Evolutionary conservation across 192 early-diverging fungal species (phyloP), one percentile per base, ranked within the genome.

Genomic region (Coemansia nantahalensis): DNA sequence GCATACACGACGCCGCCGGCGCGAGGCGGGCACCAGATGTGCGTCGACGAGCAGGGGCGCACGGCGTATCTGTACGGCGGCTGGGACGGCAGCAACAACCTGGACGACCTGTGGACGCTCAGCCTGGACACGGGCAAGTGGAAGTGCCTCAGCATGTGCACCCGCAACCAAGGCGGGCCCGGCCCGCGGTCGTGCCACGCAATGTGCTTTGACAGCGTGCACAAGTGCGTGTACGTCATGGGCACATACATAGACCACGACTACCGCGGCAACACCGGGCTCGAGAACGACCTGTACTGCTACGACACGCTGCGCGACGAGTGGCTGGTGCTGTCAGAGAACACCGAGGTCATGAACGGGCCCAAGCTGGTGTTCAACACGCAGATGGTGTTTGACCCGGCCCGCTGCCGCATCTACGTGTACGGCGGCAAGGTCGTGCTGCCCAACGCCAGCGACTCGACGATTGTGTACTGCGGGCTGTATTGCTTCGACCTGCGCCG

Each of bases 11-110:
- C 62, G 28, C 89, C 88, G 14, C 61, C 81, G 21, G 82, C 84
- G 26, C 79, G 96, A 37, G 94, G 94, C 38, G 96, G 94, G 7
- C 96, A 98, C 69, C 96, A 97, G 63, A 94, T 97, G 94, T 92
- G 88, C 55, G 84, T 97, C 19, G 93, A 98, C 62, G 73, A 78
- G 9, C 82, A 86, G 14, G 56, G 78, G 39, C 68, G 86, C 17
- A 56, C 79, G 12, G 84, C 93, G 9, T 98, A 95, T 58, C 64
- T 98, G 28, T 86, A 92, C 65, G 96, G 94, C 16, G 96, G 96
- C 7, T 98, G 93, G 93, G 86, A 94, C 79, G 96, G 96, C 7
- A 65, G 79, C 12, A 77, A 80, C 23, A 91, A 95, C 52, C 66
- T 97, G 41, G 76, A 85, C 8, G 96, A 98, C 65, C 87, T 98